Percentiles rank a stretch among this genome's conserved stretches.
phyloP scores from a whole-genome alignment of 176 grass and related monocot species.

The Lolium rigidum region DNA sequence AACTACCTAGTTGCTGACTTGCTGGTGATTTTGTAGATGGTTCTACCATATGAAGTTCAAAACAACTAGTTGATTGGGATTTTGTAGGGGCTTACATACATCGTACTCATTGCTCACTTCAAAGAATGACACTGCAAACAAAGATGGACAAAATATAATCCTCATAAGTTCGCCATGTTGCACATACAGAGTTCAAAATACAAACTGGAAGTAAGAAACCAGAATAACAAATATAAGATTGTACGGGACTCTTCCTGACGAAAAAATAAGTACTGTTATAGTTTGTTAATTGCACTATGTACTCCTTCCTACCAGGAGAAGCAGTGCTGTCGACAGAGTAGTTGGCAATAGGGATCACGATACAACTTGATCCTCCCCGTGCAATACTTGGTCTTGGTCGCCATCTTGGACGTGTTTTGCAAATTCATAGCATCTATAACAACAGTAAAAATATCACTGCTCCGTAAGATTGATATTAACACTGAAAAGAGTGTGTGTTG shows the following conservation, averaged over 20 bases:
- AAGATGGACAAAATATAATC: conserved; percentile 41
- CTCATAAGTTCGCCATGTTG: neutral
- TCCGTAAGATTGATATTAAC: neutral
- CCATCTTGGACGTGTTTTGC: conserved; percentile 89
- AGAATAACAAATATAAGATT: no score
- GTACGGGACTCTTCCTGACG: no score
- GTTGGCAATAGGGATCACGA: conserved; percentile 75
- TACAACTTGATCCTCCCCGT: conserved; percentile 95
- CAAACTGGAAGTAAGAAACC: no score
- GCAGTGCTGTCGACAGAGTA: conserved; percentile 81
- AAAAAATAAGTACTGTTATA: no score
- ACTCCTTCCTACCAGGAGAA: conserved; percentile 57
- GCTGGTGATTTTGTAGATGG: no score
- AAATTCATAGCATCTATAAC: no score
- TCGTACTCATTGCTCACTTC: conserved; percentile 84
- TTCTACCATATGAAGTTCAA: no score
- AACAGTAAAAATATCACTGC: neutral
- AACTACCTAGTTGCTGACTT: no score
- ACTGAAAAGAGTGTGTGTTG: neutral
- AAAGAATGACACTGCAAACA: conserved; percentile 90
- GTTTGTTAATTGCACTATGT: no score
- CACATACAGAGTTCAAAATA: no score
- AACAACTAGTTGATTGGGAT: no score
- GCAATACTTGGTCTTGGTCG: conserved; percentile 78
- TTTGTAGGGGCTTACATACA: no score